Conservation (phyloP, 2,329 filamentous ascomycete species). For the Macrophomina tecta region DNA sequence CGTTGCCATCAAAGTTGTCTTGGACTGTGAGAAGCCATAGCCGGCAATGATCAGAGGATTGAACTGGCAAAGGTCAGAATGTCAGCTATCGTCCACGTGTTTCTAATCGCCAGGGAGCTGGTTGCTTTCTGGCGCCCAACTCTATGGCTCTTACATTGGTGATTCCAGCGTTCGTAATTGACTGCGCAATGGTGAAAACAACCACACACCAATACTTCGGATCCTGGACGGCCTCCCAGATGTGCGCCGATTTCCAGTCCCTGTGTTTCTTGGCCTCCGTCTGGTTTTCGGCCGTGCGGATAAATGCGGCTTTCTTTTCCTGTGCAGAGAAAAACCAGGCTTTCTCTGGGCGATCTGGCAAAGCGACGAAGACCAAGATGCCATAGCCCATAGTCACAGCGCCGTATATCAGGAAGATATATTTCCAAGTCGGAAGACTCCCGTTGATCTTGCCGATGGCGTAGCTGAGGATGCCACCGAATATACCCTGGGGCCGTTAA, state of each 20-base stretch:
- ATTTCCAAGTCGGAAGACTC: slow-evolving; percentile 52
- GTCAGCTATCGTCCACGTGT: neutral
- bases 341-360: slow-evolving; percentile 1
- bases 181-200: neutral
- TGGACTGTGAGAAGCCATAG: neutral
- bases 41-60: slow-evolving; percentile 11
- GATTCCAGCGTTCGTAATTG: slow-evolving; percentile 1
- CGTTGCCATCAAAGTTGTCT: neutral
- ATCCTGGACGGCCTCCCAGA: neutral
- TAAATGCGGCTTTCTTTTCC: neutral
- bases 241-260: neutral
- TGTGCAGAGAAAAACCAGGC: slow-evolving; percentile 9
- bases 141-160: neutral
- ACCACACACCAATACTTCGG: slow-evolving; percentile 9
- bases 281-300: slow-evolving; percentile 1
- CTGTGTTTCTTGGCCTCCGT: neutral
- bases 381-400: neutral
- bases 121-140: no score
- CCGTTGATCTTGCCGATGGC: slow-evolving; percentile 5
- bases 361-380: neutral
- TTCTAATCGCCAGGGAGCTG: no score
- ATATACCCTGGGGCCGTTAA: slow-evolving; percentile 71
- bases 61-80: neutral
- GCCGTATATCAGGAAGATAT: slow-evolving; percentile 7
- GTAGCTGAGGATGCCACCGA: slow-evolving; percentile 39